phyloP scores from a whole-genome alignment of 202 grass and related monocot species.

The Eragrostis tef region DNA sequence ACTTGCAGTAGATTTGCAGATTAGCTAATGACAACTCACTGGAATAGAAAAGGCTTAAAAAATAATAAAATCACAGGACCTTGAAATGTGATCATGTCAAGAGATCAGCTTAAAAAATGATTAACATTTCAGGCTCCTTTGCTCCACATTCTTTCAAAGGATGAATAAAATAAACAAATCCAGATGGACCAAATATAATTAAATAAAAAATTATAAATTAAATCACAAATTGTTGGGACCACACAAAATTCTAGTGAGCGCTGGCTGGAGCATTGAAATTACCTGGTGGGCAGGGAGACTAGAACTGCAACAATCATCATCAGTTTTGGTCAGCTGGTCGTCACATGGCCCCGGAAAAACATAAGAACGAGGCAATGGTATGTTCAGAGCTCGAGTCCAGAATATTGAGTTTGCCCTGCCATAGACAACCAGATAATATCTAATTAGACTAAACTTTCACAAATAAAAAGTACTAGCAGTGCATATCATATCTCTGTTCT shows the following conservation, averaged over 20 bases:
- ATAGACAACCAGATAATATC: background rate
- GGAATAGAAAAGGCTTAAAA: too few species aligned
- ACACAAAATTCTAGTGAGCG: constrained; percentile 9
- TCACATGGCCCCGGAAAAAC: constrained; percentile 61
- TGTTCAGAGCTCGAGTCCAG: constrained; percentile 91
- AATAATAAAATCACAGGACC: too few species aligned
- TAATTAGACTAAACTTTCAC: background rate
- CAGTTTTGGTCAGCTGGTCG: constrained; percentile 29
- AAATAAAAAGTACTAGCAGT: background rate
- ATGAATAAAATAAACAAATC: too few species aligned
- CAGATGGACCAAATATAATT: too few species aligned
- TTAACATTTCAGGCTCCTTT: too few species aligned
- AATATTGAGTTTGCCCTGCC: constrained; percentile 95
- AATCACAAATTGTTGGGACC: constrained; percentile 20
- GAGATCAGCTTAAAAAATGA: too few species aligned
- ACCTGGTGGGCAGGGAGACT: constrained; percentile 17
- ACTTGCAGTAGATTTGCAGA: too few species aligned
- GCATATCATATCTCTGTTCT: background rate
- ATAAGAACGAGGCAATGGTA: constrained; percentile 80
- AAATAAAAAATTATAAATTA: background rate
- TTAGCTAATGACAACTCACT: too few species aligned
- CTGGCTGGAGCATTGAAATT: constrained; percentile 39
- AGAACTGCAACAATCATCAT: constrained; percentile 21
- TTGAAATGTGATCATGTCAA: too few species aligned
- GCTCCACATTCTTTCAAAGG: too few species aligned